phyloP scores from a whole-genome alignment of 768 basidiomycete genomes.

The Termitomyces sp. region DNA sequence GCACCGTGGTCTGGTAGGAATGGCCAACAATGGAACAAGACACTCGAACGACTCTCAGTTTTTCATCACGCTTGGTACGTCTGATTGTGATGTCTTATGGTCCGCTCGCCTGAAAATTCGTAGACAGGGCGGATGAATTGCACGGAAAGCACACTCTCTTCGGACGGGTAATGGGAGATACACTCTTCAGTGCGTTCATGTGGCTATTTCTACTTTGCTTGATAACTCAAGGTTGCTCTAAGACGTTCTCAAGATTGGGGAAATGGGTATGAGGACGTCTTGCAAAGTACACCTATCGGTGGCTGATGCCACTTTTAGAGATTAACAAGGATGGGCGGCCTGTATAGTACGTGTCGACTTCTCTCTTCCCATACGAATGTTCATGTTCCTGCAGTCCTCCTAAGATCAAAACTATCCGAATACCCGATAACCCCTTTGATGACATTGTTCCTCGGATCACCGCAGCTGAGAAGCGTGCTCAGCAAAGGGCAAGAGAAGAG shows the following conservation, averaged over 20 bases:
- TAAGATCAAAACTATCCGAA: conserved; percentile 80
- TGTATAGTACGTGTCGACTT: conserved; percentile 56
- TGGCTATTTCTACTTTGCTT: background rate
- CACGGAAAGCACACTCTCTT: conserved; percentile 95
- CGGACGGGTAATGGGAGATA: conserved; percentile 85
- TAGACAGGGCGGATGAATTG: conserved; percentile 88
- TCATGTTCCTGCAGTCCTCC: conserved; percentile 59
- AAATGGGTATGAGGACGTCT: conserved; percentile 58
- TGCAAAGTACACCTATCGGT: background rate
- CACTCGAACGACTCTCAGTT: conserved; percentile 94
- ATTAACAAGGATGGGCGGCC: conserved; percentile 72
- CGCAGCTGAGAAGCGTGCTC: conserved; percentile 83
- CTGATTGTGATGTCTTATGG: background rate
- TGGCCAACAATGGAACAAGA: conserved; percentile 89
- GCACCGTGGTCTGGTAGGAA: conserved; percentile 88
- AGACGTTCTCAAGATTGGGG: conserved; percentile 93
- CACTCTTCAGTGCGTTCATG: conserved; percentile 71
- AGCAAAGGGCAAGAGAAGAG: conserved; percentile 76
- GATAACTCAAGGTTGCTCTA: background rate
- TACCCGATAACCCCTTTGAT: conserved; percentile 91
- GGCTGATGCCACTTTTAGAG: conserved; percentile 38
- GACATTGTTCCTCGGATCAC: conserved; percentile 97
- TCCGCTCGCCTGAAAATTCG: background rate
- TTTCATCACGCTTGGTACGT: conserved; percentile 84
- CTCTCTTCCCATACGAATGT: background rate